These are phyloP conservation scores for Quambalaria eucalypti DNA, from an alignment of 1,284 basidiomycete species.

Conservation along the genomic window DNA sequence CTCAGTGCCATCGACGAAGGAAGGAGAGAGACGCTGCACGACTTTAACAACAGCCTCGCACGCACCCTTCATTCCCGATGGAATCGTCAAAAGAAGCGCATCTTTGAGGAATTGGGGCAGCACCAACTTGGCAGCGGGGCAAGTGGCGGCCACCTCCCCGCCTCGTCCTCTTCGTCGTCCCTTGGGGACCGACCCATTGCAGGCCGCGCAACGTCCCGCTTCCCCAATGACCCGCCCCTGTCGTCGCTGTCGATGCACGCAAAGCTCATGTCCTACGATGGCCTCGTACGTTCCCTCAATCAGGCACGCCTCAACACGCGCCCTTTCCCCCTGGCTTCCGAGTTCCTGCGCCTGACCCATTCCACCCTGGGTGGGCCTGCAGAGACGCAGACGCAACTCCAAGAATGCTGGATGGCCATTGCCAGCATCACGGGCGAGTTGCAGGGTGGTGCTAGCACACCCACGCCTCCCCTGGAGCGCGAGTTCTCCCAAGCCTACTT, in stretches of 20 bases:
- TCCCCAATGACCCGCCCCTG: background rate
- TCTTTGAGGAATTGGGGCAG: conserved; percentile 77
- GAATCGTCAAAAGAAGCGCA: conserved; percentile 77
- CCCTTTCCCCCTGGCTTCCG: conserved; percentile 7
- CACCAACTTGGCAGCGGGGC: conserved; percentile 20
- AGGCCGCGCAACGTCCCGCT: background rate
- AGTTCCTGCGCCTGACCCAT: conserved; percentile 14
- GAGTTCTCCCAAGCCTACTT: conserved; percentile 52
- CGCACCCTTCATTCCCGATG: conserved; percentile 69
- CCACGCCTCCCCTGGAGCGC: conserved; percentile 46
- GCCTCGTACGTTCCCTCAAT: conserved; percentile 35
- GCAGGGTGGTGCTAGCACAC: conserved; percentile 46
- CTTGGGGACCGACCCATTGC: background rate
- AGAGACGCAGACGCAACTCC: conserved; percentile 41
- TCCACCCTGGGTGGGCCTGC: background rate
- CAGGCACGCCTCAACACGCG: conserved; percentile 29
- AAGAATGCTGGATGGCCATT: conserved; percentile 49
- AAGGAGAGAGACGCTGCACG: conserved; percentile 69
- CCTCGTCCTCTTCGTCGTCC: background rate
- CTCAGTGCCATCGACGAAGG: conserved; percentile 88
- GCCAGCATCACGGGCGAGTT: conserved; percentile 51
- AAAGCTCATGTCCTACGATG: conserved; percentile 40
- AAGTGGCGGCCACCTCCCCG: conserved; percentile 7
- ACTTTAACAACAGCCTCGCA: conserved; percentile 72
- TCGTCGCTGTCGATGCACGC: conserved; percentile 19